A percentile compares a stretch with the other conserved stretches of the same genome.
phyloP scores from a whole-genome alignment of 352 stramenopile genomes.

The Achlya hypogyna region DNA sequence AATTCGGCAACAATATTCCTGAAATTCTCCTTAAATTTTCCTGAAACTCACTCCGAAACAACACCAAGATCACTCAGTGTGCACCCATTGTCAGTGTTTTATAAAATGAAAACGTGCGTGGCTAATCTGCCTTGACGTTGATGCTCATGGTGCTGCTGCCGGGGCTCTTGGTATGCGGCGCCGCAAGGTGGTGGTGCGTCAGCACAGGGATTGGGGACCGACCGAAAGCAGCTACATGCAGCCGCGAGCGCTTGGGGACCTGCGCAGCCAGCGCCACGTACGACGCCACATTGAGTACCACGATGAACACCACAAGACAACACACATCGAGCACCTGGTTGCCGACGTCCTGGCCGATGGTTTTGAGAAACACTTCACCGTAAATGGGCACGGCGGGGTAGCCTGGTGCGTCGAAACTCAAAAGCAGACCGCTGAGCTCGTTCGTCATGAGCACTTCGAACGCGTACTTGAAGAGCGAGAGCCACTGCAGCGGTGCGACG shows the following conservation, averaged over 20 bases:
- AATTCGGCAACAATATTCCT: too few relatives aligned
- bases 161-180: background rate
- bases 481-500: slow-evolving; percentile 62
- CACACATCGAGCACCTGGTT: slow-evolving; percentile 14
- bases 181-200: background rate
- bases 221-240: background rate
- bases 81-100: too few relatives aligned
- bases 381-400: slow-evolving; percentile 70
- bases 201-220: background rate
- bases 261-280: slow-evolving; percentile 8
- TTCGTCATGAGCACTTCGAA: slow-evolving; percentile 85
- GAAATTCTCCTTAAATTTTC: too few relatives aligned
- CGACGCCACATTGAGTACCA: background rate
- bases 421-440: slow-evolving; percentile 58
- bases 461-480: slow-evolving; percentile 81
- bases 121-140: background rate
- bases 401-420: slow-evolving; percentile 68
- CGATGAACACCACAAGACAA: background rate
- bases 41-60: too few relatives aligned
- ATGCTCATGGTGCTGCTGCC: background rate
- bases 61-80: too few relatives aligned
- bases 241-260: background rate
- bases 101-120: background rate
- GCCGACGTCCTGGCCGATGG: slow-evolving; percentile 54
- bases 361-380: slow-evolving; percentile 77